phyloP scores from a whole-genome alignment of 495 filamentous ascomycete species.

The Penicillium angulare region DNA sequence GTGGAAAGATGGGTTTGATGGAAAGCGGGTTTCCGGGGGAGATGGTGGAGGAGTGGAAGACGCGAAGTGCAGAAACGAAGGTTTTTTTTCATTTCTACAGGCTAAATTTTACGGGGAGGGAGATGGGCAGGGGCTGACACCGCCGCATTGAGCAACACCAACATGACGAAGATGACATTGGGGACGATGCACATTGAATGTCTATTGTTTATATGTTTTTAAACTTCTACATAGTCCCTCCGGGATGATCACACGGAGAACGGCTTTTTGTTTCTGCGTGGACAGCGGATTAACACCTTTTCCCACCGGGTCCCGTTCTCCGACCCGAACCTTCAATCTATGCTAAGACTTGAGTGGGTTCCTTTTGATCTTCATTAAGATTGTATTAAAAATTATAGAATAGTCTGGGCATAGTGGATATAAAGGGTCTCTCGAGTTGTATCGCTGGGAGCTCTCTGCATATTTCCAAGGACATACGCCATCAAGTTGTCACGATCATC shows the following conservation, averaged over 20 bases:
- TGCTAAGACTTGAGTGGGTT: no score
- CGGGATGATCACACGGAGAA: slow-evolving; percentile 42
- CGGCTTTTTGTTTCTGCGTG: slow-evolving; percentile 53
- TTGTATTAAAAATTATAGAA: no score
- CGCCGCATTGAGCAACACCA: slow-evolving; percentile 35
- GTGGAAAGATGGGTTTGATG: slow-evolving; percentile 12
- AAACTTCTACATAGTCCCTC: slow-evolving; percentile 28
- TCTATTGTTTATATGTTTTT: slow-evolving; percentile 8
- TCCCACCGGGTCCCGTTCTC: slow-evolving; percentile 32
- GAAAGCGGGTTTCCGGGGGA: slow-evolving; percentile 28
- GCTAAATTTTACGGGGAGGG: slow-evolving; percentile 40
- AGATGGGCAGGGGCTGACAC: slow-evolving; percentile 45
- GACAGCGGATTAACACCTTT: slow-evolving; percentile 52
- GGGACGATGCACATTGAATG: slow-evolving; percentile 4
- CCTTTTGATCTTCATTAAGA: no score
- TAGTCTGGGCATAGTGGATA: no score
- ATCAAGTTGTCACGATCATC: background rate
- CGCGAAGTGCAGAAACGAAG: slow-evolving; percentile 36
- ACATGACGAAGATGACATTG: slow-evolving; percentile 25
- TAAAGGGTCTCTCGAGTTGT: no score
- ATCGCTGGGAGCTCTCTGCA: background rate
- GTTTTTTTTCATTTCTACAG: slow-evolving; percentile 37
- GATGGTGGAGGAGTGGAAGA: slow-evolving; percentile 35
- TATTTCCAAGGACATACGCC: background rate
- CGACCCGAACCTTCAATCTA: background rate